Percentiles rank a stretch among this genome's conserved stretches.
These are phyloP conservation scores for Plenodomus biglobosus DNA, from an alignment of 2,329 filamentous ascomycete species.

Conservation along the genomic window DNA sequence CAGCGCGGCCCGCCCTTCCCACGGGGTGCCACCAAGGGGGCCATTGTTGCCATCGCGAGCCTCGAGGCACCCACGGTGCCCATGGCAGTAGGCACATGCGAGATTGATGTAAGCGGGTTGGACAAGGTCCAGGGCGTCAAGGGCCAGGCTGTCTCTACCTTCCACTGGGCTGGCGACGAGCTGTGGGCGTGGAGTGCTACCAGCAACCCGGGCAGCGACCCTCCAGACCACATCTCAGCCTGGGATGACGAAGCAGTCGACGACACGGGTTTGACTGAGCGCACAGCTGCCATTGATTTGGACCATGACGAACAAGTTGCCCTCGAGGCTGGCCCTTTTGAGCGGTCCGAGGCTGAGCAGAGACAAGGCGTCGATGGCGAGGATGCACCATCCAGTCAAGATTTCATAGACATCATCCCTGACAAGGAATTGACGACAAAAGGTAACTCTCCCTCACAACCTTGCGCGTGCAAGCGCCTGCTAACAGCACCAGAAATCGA, in stretches of 20 bases:
- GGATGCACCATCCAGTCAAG: constrained; percentile 33
- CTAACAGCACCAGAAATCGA: constrained; percentile 60
- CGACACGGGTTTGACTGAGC: constrained; percentile 39
- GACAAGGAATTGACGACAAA: constrained; percentile 59
- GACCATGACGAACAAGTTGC: constrained; percentile 53
- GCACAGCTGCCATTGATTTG: constrained; percentile 46
- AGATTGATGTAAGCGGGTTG: constrained; percentile 61
- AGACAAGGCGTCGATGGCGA: constrained; percentile 39
- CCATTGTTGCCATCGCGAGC: constrained; percentile 65
- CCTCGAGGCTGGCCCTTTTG: constrained; percentile 33
- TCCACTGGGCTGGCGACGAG: constrained; percentile 71
- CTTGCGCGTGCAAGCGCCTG: not conserved
- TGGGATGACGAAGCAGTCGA: constrained; percentile 48
- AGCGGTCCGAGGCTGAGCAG: constrained; percentile 37
- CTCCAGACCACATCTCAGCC: constrained; percentile 57
- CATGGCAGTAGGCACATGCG: constrained; percentile 64
- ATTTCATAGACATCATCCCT: constrained; percentile 45
- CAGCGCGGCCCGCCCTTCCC: constrained; percentile 67
- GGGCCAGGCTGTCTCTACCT: constrained; percentile 64
- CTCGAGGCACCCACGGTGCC: constrained; percentile 62
- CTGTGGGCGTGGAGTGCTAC: constrained; percentile 64
- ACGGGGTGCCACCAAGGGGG: constrained; percentile 58
- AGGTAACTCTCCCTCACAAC: constrained; percentile 42
- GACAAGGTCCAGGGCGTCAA: constrained; percentile 60
- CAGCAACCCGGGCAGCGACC: constrained; percentile 55